phyloP scores from a whole-genome alignment of 2,329 filamentous ascomycete genomes.

The Talaromyces amestolkiae region DNA sequence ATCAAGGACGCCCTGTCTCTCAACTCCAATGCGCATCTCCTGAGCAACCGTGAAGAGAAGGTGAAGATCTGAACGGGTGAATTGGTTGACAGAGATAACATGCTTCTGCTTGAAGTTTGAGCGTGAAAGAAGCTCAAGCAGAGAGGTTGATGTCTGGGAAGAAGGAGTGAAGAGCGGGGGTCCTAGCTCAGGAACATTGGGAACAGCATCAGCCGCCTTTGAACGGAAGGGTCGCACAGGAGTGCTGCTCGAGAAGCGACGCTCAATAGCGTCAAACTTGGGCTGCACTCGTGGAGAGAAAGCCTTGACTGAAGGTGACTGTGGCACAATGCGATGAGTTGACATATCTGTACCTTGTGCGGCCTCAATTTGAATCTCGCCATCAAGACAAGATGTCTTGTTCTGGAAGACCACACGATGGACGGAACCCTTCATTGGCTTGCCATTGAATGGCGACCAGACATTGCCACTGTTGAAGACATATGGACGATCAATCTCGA shows the following conservation, averaged over 20 bases:
- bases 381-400: slow-evolving; percentile 72
- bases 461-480: slow-evolving; percentile 51
- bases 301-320: slow-evolving; percentile 59
- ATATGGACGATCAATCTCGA: slow-evolving; percentile 72
- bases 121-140: slow-evolving; percentile 70
- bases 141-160: slow-evolving; percentile 55
- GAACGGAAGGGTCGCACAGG: slow-evolving; percentile 35
- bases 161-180: slow-evolving; percentile 44
- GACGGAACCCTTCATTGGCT: slow-evolving; percentile 65
- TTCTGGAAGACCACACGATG: slow-evolving; percentile 74
- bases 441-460: slow-evolving; percentile 73
- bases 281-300: slow-evolving; percentile 42
- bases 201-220: slow-evolving; percentile 26
- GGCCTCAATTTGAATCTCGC: slow-evolving; percentile 57
- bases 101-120: slow-evolving; percentile 88
- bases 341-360: slow-evolving; percentile 73
- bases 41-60: slow-evolving; percentile 93
- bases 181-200: slow-evolving; percentile 35
- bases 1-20: slow-evolving; percentile 85
- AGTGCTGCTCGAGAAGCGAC: slow-evolving; percentile 38
- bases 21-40: slow-evolving; percentile 94
- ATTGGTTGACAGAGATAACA: slow-evolving; percentile 88
- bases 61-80: slow-evolving; percentile 82
- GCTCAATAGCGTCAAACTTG: slow-evolving; percentile 39
- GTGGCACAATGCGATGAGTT: slow-evolving; percentile 52